Base-by-base conservation (phyloP, 1,284 basidiomycete species). In the Ustilago trichophora region DNA sequence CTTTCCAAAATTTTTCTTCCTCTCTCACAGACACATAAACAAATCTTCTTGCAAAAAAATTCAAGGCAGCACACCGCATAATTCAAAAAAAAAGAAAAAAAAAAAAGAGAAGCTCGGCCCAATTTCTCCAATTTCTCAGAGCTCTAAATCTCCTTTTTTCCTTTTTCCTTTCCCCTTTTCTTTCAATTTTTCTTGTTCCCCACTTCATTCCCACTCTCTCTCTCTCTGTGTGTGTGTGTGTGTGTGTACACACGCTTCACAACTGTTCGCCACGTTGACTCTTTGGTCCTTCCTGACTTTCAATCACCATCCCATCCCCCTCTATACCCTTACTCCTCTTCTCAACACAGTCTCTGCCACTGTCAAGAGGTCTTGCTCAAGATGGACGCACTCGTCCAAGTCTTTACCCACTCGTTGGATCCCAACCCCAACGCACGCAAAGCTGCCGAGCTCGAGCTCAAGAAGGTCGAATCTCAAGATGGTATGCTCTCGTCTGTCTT, bases 401-500 rank as follows among this genome's bases (percentile, higher is more conserved):
- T 72, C 18, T 72, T 72, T 45, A 46, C 58, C 33, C 56, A 67
- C 52, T 68, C 69, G 38, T 44, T 72, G 37, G 71, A 70, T 45
- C 64, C 77, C 29, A 74, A 80, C 49, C 58, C 77, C 19, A 76
- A 81, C 46, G 55, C 60, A 31, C 74, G 79, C 11, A 76, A 72
- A 37, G 54, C 73, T 1, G 77, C 79, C 19, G 79, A 81, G 73
- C 70, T 79, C 29, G 78, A 81, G 49, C 71, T 81, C 31, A 70
- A 69, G 22, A 71, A 70, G 43, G 56, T 80, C 37, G 79, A 81
- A 48, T 41, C 55, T 15, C 72, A 78, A 44, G 66, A 69, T 45
- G 79, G 78, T 31, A 80, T 81, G 76, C 75, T 81, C 33, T 48
- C 68, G 10, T 66, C 72, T 15, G 75, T 73, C 41, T 73, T 81